A percentile compares a stretch with the other conserved stretches of the same genome.
phyloP scores from a whole-genome alignment of 176 grass and related monocot species.

The Thinopyrum elongatum region DNA sequence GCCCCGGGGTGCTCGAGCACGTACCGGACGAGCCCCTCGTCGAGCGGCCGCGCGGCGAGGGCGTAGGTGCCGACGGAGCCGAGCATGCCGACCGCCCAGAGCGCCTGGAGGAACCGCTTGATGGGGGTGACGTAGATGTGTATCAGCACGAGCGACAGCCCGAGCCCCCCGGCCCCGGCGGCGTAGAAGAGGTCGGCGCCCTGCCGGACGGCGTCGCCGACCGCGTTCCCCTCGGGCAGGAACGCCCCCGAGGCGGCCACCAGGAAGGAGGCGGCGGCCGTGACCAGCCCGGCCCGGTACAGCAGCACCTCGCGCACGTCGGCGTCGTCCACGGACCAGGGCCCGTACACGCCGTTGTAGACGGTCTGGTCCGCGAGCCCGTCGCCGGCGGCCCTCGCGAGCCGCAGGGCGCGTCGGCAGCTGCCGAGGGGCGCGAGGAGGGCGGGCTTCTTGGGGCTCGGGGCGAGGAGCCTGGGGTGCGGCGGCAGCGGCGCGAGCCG shows the following conservation, averaged over 20 bases:
- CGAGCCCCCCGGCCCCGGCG: slow-evolving; percentile 63
- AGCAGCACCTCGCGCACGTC: slow-evolving; percentile 80
- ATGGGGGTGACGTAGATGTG: slow-evolving; percentile 82
- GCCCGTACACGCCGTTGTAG: slow-evolving; percentile 65
- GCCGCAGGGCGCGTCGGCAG: not conserved
- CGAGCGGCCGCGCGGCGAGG: slow-evolving; percentile 43
- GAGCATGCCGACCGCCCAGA: slow-evolving; percentile 58
- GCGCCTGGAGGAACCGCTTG: slow-evolving; percentile 77
- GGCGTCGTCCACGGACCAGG: slow-evolving; percentile 69
- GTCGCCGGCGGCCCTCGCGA: not conserved
- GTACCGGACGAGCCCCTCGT: slow-evolving; percentile 58
- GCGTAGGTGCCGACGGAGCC: slow-evolving; percentile 62
- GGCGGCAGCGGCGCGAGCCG: not conserved
- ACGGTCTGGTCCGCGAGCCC: slow-evolving; percentile 19
- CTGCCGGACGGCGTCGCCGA: slow-evolving; percentile 42
- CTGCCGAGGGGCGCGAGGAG: not conserved
- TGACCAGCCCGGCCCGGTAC: slow-evolving; percentile 78
- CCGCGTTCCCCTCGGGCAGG: slow-evolving; percentile 53
- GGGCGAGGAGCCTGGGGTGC: not conserved
- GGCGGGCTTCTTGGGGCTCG: not conserved
- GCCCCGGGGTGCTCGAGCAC: slow-evolving; percentile 57
- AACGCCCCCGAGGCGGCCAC: slow-evolving; percentile 56
- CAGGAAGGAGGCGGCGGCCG: slow-evolving; percentile 54
- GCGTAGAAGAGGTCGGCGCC: slow-evolving; percentile 48
- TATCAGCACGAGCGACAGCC: slow-evolving; percentile 76